Percentiles rank a stretch among this genome's conserved stretches.
Evolutionary conservation across 176 grass and related monocot genomes (phyloP).

Genomic region (Poa annua): DNA sequence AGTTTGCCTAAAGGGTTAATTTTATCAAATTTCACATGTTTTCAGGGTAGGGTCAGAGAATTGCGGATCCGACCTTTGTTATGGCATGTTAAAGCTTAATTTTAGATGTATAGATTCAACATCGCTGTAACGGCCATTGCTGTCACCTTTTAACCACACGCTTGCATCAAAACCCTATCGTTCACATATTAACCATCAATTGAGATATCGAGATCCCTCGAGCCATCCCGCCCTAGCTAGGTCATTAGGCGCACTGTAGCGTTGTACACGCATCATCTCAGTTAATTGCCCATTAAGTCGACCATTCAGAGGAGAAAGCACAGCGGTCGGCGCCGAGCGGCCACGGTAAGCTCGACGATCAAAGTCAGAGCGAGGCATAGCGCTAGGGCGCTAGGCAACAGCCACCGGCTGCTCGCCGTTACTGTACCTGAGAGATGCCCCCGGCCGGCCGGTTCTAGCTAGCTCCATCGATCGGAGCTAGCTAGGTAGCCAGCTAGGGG

Average conservation of each 20-base stretch:
- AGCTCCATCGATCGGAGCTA: conserved; percentile 24
- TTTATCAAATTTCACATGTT: too few relatives aligned
- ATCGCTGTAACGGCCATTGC: neutral
- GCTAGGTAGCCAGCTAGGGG: neutral
- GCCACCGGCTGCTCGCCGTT: neutral
- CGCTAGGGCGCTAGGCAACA: conserved; percentile 13
- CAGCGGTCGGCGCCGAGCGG: conserved; percentile 8
- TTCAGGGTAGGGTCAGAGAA: neutral
- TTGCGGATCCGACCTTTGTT: neutral
- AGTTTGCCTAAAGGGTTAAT: too few relatives aligned
- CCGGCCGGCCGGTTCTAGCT: neutral
- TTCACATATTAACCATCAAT: conserved; percentile 29
- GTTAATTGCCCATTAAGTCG: neutral
- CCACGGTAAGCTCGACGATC: conserved; percentile 16
- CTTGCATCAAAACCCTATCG: neutral
- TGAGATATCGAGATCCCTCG: conserved; percentile 17
- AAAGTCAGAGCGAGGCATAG: neutral
- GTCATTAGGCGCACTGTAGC: conserved; percentile 46
- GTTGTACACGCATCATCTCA: conserved; percentile 9
- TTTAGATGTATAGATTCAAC: neutral
- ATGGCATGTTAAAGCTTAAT: neutral
- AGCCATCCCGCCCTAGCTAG: neutral
- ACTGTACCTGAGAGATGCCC: conserved; percentile 32
- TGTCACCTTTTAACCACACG: conserved; percentile 16
- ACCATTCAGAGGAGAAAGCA: conserved; percentile 16